Base-by-base conservation (phyloP, 768 basidiomycete genomes). In the Phlegmacium glaucopus region DNA sequence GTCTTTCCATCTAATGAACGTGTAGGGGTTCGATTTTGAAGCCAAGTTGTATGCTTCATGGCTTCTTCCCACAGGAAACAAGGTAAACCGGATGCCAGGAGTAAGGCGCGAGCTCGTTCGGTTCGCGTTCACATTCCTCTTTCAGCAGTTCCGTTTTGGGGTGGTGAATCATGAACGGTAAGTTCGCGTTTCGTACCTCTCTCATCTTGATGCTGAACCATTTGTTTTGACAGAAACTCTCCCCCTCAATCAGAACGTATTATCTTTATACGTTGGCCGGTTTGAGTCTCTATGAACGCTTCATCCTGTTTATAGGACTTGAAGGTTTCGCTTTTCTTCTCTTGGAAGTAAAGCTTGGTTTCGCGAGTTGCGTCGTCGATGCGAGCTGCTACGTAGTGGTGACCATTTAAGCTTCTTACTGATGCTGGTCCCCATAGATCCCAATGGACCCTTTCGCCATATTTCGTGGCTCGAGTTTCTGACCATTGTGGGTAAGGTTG, bases 351-450 rank as follows among this genome's bases (percentile, higher is more conserved):
- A 0, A 51, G 17, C 2, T 44, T 44, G 1, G 46, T 50, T 9
- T 41, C 17, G 1, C 45, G 49, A 10, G 47, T 50, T 13, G 45
- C 36, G 18, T 56, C 61, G 40, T 66, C 62, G 1, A 59, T 63
- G 41, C 65, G 62, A 1, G 60, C 57, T 17, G 61, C 53, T 36
- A 52, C 59, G 42, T 65, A 67, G 13, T 48, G 45, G 15, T 45
- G 54, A 1, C 50, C 48, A 8, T 52, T 26, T 4, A 60, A 58
- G 2, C 61, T 60, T 12, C 28, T 35, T 9, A 48, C 51, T 9
- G 39, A 50, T 7, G 61, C 57, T 0, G 63, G 63, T 18, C 66
- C 65, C 64, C 64, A 70, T 4, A 70, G 52, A 50, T 70, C 62
- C 1, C 28, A 27, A 34, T 54, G 42, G 10, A 54, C 25, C 6